These are phyloP conservation scores for Tetradesmus obliquus DNA, from an alignment of 139 green algal genomes.

Conservation along the genomic window DNA sequence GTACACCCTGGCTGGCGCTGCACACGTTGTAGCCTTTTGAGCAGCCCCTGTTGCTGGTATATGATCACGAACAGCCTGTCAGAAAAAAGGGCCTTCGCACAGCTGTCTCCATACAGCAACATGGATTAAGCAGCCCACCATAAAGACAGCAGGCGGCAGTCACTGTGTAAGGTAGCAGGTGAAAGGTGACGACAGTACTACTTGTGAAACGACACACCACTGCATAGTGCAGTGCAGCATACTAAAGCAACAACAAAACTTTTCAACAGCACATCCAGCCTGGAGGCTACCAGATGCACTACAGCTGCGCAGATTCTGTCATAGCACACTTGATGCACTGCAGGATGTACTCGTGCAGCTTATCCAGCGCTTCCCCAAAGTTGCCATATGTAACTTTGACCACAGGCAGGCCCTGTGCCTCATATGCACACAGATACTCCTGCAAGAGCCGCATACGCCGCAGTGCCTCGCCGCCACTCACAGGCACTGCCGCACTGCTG, in stretches of 20 bases:
- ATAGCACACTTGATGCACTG: slow-evolving; percentile 71
- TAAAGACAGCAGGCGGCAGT: no score
- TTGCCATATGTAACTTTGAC: slow-evolving; percentile 61
- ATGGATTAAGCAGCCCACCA: no score
- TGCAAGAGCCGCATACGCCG: slow-evolving; percentile 64
- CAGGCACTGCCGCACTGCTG: neutral
- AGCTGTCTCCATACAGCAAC: no score
- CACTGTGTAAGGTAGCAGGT: no score
- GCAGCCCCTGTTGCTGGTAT: no score
- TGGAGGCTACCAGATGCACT: neutral
- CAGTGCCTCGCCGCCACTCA: slow-evolving; percentile 36
- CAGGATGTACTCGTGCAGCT: slow-evolving; percentile 82
- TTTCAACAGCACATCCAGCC: neutral
- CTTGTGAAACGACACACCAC: no score
- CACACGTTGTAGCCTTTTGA: neutral
- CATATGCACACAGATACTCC: slow-evolving; percentile 70
- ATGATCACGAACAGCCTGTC: no score
- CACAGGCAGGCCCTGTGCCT: slow-evolving; percentile 68
- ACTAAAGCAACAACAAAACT: neutral
- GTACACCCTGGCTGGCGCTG: neutral
- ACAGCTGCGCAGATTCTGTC: neutral
- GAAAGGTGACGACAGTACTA: no score
- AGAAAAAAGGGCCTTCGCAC: no score
- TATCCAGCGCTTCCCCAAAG: slow-evolving; percentile 69
- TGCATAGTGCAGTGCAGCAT: no score